A percentile compares a stretch with the other conserved stretches of the same genome.
These are phyloP conservation scores for Botrytis squamosa DNA, from an alignment of 2,329 filamentous ascomycete species.

Conservation along the genomic window DNA sequence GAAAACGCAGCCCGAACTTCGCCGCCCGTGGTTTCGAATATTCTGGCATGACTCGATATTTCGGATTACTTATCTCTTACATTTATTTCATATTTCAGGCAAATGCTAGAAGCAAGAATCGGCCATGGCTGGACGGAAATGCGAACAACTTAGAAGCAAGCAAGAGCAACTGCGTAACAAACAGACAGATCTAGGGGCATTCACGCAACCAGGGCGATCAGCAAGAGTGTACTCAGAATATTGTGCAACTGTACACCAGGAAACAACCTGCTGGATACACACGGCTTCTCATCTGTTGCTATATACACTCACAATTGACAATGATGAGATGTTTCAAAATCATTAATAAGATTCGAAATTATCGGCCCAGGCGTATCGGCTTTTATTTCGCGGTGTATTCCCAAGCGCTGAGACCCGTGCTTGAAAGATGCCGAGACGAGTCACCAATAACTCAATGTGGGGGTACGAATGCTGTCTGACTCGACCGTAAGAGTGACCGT, in stretches of 20 bases:
- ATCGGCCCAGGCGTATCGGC: not conserved
- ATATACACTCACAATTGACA: not conserved
- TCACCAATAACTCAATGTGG: not conserved
- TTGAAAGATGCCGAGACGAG: not conserved
- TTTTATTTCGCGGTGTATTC: not conserved
- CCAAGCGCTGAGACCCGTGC: not conserved
- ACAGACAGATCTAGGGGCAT: not conserved
- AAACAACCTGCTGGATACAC: not conserved
- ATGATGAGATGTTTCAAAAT: not conserved
- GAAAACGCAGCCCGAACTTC: not conserved
- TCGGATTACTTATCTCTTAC: too few species aligned
- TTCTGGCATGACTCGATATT: not conserved
- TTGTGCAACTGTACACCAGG: too few species aligned
- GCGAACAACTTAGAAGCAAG: not conserved
- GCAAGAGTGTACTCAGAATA: not conserved
- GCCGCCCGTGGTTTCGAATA: too few species aligned
- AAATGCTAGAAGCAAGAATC: not conserved
- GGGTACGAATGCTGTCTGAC: not conserved
- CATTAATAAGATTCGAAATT: not conserved
- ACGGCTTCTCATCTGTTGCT: not conserved
- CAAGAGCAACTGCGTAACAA: not conserved
- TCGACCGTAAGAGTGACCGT: not conserved
- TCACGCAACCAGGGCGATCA: not conserved
- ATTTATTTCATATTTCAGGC: not conserved
- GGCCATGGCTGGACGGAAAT: not conserved